Evolutionary conservation across 768 basidiomycete genomes (phyloP), one percentile per base, ranked within the genome.

Genomic region (Lentinula edodes): DNA sequence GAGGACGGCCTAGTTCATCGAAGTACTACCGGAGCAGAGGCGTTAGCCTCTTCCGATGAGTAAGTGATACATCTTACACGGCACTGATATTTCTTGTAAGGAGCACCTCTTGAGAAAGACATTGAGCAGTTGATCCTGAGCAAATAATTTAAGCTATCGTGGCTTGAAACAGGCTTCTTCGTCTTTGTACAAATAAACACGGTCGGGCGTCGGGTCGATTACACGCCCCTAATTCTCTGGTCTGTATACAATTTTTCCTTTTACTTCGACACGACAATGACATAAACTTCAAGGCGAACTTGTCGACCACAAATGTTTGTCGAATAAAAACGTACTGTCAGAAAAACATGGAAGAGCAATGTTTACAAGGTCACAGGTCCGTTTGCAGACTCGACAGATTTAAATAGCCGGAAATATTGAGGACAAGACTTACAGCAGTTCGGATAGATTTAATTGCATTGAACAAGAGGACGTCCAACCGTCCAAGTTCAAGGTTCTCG

Each of bases 141-240:
- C 42, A 52, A 89, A 15, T 12, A 15, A 28, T 28, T 28, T 4
- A 43, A 45, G n/a, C 16, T 18, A 20, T 52, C 8, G 48, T 28
- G 18, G 60, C 41, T 12, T 18, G 28, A 59, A 54, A 36, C 8
- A n/a, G 8, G 12, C 13, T 35, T 54, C 63, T 72, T 89, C 58
- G 87, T 20, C 9, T 18, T 20, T 87, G 15, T 86, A 80, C 71
- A 84, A 78, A 67, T 80, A 80, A 64, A 67, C 82, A 79, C 28
- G 28, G 28, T 28, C 28, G 28, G 28, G 28, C 28, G 28, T 28
- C 28, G 28, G 28, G 28, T 28, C 28, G 28, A 28, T 28, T 28
- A 28, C 28, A 28, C 3, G 28, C 28, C 28, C 2, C 28, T 28
- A 2, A 28, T 28, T 28, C 28, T 28, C 3, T 41, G 39, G 6